A percentile compares a stretch with the other conserved stretches of the same genome.
These are phyloP conservation scores for Phytophthora uliginosa DNA, from an alignment of 352 stramenopile species.

Conservation along the genomic window DNA sequence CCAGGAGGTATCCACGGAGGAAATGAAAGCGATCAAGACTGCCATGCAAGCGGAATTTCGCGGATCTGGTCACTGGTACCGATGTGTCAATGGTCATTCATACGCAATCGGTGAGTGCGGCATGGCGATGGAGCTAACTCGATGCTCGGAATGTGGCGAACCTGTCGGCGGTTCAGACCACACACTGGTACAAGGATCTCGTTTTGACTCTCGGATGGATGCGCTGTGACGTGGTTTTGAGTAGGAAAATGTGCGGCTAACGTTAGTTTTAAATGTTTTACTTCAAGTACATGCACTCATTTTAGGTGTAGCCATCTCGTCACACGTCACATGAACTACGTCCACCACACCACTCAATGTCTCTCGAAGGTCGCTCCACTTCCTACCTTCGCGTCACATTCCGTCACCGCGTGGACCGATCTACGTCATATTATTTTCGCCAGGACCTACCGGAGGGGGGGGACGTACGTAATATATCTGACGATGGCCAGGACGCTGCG, in stretches of 20 bases:
- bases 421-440: not conserved
- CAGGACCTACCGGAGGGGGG: slow-evolving; percentile 4
- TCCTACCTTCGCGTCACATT: not conserved
- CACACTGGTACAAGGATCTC: slow-evolving; percentile 14
- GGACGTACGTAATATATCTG: not conserved
- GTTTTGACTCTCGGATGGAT: slow-evolving; percentile 27
- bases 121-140: slow-evolving; percentile 69
- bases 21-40: slow-evolving; percentile 40
- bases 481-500: slow-evolving; percentile 32
- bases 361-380: not conserved
- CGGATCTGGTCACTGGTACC: slow-evolving; percentile 68
- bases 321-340: not conserved
- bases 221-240: slow-evolving; percentile 8
- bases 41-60: slow-evolving; percentile 47
- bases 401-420: not conserved
- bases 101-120: slow-evolving; percentile 90
- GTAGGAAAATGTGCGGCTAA: no score
- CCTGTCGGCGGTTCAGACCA: slow-evolving; percentile 70
- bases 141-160: slow-evolving; percentile 78
- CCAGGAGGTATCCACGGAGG: slow-evolving; percentile 37
- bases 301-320: no score
- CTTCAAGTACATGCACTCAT: no score
- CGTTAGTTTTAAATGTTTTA: no score
- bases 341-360: slow-evolving; percentile 1
- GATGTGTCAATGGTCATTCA: slow-evolving; percentile 84